phyloP scores from a whole-genome alignment of 495 filamentous ascomycete genomes.

The Recurvomyces mirabilis region DNA sequence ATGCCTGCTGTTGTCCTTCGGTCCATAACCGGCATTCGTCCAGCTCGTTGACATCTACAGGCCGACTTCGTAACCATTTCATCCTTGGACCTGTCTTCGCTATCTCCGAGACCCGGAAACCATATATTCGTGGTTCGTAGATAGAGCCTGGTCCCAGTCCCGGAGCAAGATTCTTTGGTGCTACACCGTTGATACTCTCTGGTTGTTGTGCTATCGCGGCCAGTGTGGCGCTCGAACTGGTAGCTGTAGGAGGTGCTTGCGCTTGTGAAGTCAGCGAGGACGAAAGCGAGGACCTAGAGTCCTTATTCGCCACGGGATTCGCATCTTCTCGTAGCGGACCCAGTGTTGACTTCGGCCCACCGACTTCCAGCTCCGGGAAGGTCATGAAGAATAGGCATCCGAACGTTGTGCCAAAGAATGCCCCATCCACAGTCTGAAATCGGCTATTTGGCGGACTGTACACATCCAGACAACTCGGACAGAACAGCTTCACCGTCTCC shows the following conservation, averaged over 20 bases:
- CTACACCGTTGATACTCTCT: slow-evolving; percentile 68
- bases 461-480: slow-evolving; percentile 89
- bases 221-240: slow-evolving; percentile 8
- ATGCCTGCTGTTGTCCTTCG: no score
- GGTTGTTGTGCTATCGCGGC: slow-evolving; percentile 39
- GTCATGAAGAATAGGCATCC: slow-evolving; percentile 93
- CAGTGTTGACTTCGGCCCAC: slow-evolving; percentile 26
- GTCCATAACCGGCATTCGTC: slow-evolving; percentile 63
- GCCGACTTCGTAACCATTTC: slow-evolving; percentile 87
- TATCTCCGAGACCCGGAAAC: slow-evolving; percentile 82
- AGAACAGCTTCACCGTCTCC: slow-evolving; percentile 97
- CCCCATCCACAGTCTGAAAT: slow-evolving; percentile 95
- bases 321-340: slow-evolving; percentile 27
- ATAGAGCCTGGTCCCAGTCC: slow-evolving; percentile 73
- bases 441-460: slow-evolving; percentile 95
- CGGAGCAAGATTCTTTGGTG: slow-evolving; percentile 70
- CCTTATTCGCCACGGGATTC: slow-evolving; percentile 20
- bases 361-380: slow-evolving; percentile 85
- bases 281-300: slow-evolving; percentile 9
- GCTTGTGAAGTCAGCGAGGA: slow-evolving; percentile 5
- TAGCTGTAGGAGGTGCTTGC: not conserved
- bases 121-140: slow-evolving; percentile 94
- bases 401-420: slow-evolving; percentile 96
- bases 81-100: slow-evolving; percentile 82
- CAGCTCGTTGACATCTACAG: slow-evolving; percentile 63